Evolutionary conservation across 306 rosid species (phyloP).

Genomic region (Corylus avellana): DNA sequence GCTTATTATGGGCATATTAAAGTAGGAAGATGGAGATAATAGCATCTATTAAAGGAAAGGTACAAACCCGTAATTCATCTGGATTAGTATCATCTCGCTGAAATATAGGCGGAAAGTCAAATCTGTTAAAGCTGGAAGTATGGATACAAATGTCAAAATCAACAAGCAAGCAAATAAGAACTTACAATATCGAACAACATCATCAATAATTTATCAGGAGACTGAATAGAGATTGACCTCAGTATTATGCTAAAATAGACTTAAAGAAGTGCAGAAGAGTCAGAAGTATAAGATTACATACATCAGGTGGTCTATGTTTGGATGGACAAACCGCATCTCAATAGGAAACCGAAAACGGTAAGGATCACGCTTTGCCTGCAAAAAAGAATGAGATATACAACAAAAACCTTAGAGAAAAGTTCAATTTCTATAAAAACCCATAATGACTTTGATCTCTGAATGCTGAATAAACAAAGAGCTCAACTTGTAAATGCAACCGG

Average conservation of each 20-base stretch:
- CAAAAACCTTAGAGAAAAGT: background rate
- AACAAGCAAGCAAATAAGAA: conserved; percentile 19
- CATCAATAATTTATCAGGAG: conserved; percentile 1
- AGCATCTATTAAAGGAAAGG: conserved; percentile 28
- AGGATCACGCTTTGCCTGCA: conserved; percentile 96
- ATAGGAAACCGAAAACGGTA: conserved; percentile 94
- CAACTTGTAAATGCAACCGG: conserved; percentile 1
- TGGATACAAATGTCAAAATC: conserved; percentile 34
- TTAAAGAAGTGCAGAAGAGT: conserved; percentile 8
- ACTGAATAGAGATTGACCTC: conserved; percentile 23
- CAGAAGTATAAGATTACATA: conserved; percentile 38
- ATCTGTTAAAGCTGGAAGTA: conserved; percentile 79
- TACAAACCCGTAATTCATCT: conserved; percentile 85
- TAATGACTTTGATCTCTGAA: conserved; percentile 13
- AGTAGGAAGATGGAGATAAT: background rate
- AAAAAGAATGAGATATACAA: conserved; percentile 16
- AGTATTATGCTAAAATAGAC: conserved; percentile 12
- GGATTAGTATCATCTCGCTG: conserved; percentile 70
- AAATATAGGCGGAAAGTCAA: conserved; percentile 86
- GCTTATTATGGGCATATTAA: background rate
- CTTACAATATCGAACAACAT: background rate
- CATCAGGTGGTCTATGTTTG: conserved; percentile 95
- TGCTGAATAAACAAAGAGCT: background rate
- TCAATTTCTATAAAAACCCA: background rate
- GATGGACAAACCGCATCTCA: conserved; percentile 85